Evolutionary conservation across 371 early-diverging fungal genomes (phyloP).

Genomic region (Coemansia sp.): DNA sequence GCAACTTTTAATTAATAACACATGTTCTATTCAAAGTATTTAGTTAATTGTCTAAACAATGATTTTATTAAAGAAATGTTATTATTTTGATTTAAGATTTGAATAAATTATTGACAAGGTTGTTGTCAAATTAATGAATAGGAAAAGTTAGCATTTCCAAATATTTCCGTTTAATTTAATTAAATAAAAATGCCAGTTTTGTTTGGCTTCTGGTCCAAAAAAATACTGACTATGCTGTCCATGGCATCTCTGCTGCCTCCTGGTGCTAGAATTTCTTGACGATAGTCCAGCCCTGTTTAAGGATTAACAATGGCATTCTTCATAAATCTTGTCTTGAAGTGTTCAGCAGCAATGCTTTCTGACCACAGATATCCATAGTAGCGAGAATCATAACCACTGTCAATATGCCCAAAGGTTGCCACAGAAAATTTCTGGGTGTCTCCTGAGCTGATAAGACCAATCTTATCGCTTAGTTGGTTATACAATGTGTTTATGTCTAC

Average conservation of each 20-base stretch:
- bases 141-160: no score
- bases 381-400: constrained; percentile 81
- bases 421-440: constrained; percentile 27
- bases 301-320: constrained; percentile 55
- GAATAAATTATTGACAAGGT: no score
- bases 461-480: not conserved
- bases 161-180: no score
- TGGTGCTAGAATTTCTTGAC: constrained; percentile 65
- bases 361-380: constrained; percentile 78
- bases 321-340: constrained; percentile 74
- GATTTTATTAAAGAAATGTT: no score
- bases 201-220: constrained; percentile 81
- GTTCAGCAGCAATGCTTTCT: constrained; percentile 81
- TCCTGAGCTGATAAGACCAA: not conserved
- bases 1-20: no score
- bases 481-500: not conserved
- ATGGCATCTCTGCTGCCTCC: constrained; percentile 74
- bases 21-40: no score
- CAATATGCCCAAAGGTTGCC: constrained; percentile 67
- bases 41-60: no score
- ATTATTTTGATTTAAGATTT: no score
- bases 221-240: constrained; percentile 63
- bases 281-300: constrained; percentile 60
- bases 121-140: no score
- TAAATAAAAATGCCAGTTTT: constrained; percentile 13